Conservation (phyloP, 257 asterid genomes). For the Salvia hispanica region DNA sequence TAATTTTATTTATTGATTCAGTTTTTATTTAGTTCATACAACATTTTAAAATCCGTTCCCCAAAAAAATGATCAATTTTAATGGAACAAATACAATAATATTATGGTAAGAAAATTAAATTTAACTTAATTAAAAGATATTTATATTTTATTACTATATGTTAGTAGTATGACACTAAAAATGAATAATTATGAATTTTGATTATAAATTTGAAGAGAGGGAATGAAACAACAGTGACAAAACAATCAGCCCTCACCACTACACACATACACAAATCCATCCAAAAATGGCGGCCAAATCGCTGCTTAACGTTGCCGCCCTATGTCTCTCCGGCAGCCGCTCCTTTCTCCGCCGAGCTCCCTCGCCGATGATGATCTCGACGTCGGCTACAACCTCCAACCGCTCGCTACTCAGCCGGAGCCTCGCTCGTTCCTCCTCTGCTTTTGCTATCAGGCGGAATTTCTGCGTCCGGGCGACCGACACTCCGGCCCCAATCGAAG, state of each 20-base stretch:
- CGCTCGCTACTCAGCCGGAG: conserved; percentile 31
- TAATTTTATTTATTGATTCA: too few species aligned
- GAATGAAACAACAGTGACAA: not conserved
- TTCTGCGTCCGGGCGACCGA: conserved; percentile 60
- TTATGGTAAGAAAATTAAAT: too few species aligned
- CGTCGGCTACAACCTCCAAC: conserved; percentile 26
- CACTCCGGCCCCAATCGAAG: conserved; percentile 47
- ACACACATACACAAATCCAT: not conserved
- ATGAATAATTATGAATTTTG: too few species aligned
- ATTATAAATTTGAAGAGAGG: too few species aligned
- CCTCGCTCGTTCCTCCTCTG: conserved; percentile 30
- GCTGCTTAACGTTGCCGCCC: conserved; percentile 51
- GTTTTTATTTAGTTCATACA: too few species aligned
- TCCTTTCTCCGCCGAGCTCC: conserved; percentile 35
- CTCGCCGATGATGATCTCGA: conserved; percentile 6
- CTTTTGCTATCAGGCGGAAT: conserved; percentile 43
- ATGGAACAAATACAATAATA: too few species aligned
- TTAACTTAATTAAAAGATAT: too few species aligned
- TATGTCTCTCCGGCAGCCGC: conserved; percentile 43
- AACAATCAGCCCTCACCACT: not conserved
- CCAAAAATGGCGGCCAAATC: conserved; percentile 51
- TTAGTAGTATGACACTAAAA: too few species aligned
- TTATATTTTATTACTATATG: too few species aligned
- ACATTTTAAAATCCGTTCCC: too few species aligned
- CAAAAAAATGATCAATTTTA: too few species aligned